These are phyloP conservation scores for Paxillus ammoniavirescens DNA, from an alignment of 768 basidiomycete genomes.

Conservation along the genomic window DNA sequence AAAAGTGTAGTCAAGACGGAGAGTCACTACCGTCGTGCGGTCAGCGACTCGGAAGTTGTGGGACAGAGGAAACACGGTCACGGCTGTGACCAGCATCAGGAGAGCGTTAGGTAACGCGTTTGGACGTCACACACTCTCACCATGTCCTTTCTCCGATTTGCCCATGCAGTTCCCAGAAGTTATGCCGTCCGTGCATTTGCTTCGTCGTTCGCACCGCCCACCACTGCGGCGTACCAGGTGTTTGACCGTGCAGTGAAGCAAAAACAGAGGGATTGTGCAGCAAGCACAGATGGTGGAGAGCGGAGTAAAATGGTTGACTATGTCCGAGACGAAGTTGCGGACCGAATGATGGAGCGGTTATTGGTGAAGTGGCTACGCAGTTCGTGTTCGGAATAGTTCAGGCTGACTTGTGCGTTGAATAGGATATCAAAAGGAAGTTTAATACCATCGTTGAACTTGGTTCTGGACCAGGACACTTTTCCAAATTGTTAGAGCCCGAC, in stretches of 20 bases:
- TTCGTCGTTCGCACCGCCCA: conserved; percentile 40
- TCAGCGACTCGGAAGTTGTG: no score
- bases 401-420: conserved; percentile 1
- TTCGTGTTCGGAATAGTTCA: conserved; percentile 1
- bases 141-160: conserved; percentile 12
- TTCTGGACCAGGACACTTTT: conserved; percentile 89
- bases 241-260: conserved; percentile 84
- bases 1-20: neutral
- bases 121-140: conserved; percentile 9
- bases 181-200: conserved; percentile 42
- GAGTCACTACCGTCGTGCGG: neutral
- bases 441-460: conserved; percentile 81
- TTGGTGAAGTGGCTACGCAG: conserved; percentile 47
- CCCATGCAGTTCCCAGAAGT: neutral
- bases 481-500: conserved; percentile 70
- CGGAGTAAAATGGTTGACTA: conserved; percentile 86
- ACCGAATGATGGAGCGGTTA: conserved; percentile 87
- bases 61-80: neutral
- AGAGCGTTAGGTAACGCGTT: conserved; percentile 12
- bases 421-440: conserved; percentile 93
- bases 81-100: neutral
- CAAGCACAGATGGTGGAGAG: conserved; percentile 50
- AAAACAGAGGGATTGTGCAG: conserved; percentile 76
- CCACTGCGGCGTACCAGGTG: conserved; percentile 61
- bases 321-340: conserved; percentile 86